phyloP scores from a whole-genome alignment of 306 rosid genomes.

The Vigna reflexopilosa region DNA sequence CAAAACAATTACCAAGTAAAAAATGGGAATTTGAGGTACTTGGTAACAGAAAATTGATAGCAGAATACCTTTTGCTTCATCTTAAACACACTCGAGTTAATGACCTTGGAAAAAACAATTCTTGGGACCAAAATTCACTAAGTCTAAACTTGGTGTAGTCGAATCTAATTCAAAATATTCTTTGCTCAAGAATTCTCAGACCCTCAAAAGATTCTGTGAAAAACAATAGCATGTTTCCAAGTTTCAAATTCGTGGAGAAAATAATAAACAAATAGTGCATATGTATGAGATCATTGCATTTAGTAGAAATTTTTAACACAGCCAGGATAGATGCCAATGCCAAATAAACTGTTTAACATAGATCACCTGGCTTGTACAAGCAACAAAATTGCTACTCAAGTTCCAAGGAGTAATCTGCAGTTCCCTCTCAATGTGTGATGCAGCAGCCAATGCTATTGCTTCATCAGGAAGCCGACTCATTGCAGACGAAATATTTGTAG shows the following conservation, averaged over 20 bases:
- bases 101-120: neutral
- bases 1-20: neutral
- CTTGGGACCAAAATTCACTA: neutral
- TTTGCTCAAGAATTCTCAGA: neutral
- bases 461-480: constrained; percentile 96
- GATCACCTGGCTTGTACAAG: constrained; percentile 91
- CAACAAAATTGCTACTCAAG: constrained; percentile 93
- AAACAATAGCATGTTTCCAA: constrained; percentile 2
- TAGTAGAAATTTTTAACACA: constrained; percentile 25
- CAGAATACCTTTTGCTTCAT: neutral
- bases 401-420: constrained; percentile 98
- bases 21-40: neutral
- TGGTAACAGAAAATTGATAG: neutral
- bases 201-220: neutral
- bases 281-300: constrained; percentile 11
- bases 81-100: neutral
- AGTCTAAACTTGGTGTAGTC: neutral
- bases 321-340: constrained; percentile 16
- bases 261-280: constrained; percentile 17
- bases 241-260: constrained; percentile 24
- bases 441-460: constrained; percentile 96
- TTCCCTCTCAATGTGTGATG: constrained; percentile 97
- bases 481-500: constrained; percentile 85
- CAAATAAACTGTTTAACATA: constrained; percentile 28
- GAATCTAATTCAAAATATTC: neutral